These are phyloP conservation scores for Opeltia flavorubescens DNA, from an alignment of 495 filamentous ascomycete species.

Conservation along the genomic window DNA sequence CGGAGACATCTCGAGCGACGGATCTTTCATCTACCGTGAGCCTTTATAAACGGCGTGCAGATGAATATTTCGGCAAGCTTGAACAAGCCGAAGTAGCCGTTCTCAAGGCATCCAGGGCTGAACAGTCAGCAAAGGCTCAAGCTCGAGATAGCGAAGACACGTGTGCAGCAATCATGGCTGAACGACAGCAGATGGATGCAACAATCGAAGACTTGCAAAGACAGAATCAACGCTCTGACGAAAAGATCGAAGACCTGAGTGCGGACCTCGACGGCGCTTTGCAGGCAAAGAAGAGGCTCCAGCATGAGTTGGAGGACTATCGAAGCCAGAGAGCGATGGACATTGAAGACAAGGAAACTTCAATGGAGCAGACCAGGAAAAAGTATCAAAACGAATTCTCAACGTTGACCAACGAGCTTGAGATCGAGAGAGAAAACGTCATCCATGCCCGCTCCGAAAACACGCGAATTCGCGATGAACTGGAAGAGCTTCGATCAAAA, in stretches of 20 bases:
- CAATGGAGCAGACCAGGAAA: slow-evolving; percentile 91
- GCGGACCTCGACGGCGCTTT: slow-evolving; percentile 76
- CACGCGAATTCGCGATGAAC: slow-evolving; percentile 72
- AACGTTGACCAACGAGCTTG: slow-evolving; percentile 75
- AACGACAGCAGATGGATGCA: slow-evolving; percentile 79
- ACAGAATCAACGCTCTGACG: slow-evolving; percentile 78
- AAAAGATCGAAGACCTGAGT: slow-evolving; percentile 79
- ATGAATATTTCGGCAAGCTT: slow-evolving; percentile 96
- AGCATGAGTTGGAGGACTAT: slow-evolving; percentile 97
- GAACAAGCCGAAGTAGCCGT: slow-evolving; percentile 95
- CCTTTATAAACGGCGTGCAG: slow-evolving; percentile 82
- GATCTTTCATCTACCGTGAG: slow-evolving; percentile 74
- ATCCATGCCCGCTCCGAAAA: slow-evolving; percentile 54
- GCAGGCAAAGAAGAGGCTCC: slow-evolving; percentile 86
- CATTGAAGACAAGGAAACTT: slow-evolving; percentile 90
- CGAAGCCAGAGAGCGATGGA: slow-evolving; percentile 88
- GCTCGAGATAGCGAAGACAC: slow-evolving; percentile 82
- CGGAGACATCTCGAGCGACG: slow-evolving; percentile 68
- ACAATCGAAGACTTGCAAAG: slow-evolving; percentile 82
- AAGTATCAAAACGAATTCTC: slow-evolving; percentile 95
- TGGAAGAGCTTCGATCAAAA: slow-evolving; percentile 87
- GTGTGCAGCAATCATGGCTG: slow-evolving; percentile 78
- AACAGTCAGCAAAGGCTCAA: slow-evolving; percentile 86
- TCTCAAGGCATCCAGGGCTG: slow-evolving; percentile 78
- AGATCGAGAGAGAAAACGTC: slow-evolving; percentile 80